Base-by-base conservation (phyloP, 2,329 filamentous ascomycete genomes). In the Botryotinia globosa region DNA sequence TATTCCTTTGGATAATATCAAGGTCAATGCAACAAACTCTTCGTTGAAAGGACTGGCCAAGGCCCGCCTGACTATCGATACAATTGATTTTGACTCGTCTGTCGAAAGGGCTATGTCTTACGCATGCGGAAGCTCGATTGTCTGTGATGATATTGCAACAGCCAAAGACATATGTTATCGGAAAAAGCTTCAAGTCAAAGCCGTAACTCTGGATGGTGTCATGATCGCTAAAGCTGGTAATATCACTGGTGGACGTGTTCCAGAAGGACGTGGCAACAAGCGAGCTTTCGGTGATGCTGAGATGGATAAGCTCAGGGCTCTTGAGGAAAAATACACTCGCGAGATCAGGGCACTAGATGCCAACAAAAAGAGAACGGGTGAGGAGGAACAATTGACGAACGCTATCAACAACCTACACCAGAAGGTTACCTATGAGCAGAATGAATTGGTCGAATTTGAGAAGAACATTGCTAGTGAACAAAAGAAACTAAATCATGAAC, bases 171-270 rank as follows among this genome's bases (percentile, higher is more conserved):
- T 99, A 63, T 94, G 94, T 80, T 98, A 97, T 80, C 90, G 92
- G 73, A 91, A 90, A 75, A 91, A 76, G 12, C 91, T 98, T 45
- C 92, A 94, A 73, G 94, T 97, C 70, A 98, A 98, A 82, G 94
- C 95, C 8, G 95, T 99, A 20, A 97, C 94, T 0, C 83, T 98
- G 20, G 94, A 98, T 80, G 96, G 96, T n/a, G 95, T 92, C 71
- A 92, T 99, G 74, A 98, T 99, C 76, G 94, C 97, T 84, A 98
- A 98, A 81, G 94, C 93, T 63, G 96, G 96, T 79, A 87, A 97
- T 70, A 98, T 99, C 92, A 98, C 96, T 66, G 96, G 96, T 85
- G 96, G 96, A 76, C 92, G 94, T 74, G 91, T 94, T 44, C 91
- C 90, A 1, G 89, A 92, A 63, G 88, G 90, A 64, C 93, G 92